These are phyloP conservation scores for Phytophthora fragariaefolia DNA, from an alignment of 352 stramenopile species.

Conservation along the genomic window DNA sequence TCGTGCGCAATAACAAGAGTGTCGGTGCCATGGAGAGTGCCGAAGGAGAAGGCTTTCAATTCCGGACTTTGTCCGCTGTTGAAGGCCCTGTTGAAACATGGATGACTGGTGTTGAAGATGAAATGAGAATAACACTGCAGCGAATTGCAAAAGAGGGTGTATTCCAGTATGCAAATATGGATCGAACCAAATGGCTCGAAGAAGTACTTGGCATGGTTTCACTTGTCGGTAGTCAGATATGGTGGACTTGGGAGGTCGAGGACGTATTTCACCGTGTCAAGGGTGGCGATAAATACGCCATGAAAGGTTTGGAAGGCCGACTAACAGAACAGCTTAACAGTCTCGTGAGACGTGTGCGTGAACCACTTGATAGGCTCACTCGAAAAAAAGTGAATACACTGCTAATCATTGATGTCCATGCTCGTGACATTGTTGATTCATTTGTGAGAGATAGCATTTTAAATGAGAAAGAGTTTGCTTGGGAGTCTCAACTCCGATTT, in stretches of 20 bases:
- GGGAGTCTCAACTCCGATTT: slow-evolving; percentile 91
- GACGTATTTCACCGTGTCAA: slow-evolving; percentile 92
- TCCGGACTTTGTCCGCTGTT: slow-evolving; percentile 76
- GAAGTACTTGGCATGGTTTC: slow-evolving; percentile 93
- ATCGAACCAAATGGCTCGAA: slow-evolving; percentile 89
- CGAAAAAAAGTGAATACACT: slow-evolving; percentile 95
- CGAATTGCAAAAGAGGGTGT: slow-evolving; percentile 94
- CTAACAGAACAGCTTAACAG: slow-evolving; percentile 92
- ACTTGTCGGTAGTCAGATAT: slow-evolving; percentile 93
- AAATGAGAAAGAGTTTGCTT: slow-evolving; percentile 91
- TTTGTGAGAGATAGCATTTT: slow-evolving; percentile 92
- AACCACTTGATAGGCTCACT: slow-evolving; percentile 81
- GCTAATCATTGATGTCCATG: slow-evolving; percentile 92
- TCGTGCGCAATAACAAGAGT: slow-evolving; percentile 90
- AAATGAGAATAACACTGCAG: slow-evolving; percentile 90
- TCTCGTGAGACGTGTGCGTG: slow-evolving; percentile 91
- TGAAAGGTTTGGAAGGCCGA: slow-evolving; percentile 93
- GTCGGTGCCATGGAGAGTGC: slow-evolving; percentile 92
- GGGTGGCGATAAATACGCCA: slow-evolving; percentile 92
- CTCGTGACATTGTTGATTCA: slow-evolving; percentile 90
- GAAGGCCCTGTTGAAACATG: slow-evolving; percentile 93
- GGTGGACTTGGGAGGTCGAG: slow-evolving; percentile 96
- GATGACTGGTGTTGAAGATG: slow-evolving; percentile 93
- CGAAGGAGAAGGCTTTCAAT: slow-evolving; percentile 91
- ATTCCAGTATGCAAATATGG: slow-evolving; percentile 91